Evolutionary conservation across 2,329 filamentous ascomycete genomes (phyloP).

Genomic region (Neonectria hederae): DNA sequence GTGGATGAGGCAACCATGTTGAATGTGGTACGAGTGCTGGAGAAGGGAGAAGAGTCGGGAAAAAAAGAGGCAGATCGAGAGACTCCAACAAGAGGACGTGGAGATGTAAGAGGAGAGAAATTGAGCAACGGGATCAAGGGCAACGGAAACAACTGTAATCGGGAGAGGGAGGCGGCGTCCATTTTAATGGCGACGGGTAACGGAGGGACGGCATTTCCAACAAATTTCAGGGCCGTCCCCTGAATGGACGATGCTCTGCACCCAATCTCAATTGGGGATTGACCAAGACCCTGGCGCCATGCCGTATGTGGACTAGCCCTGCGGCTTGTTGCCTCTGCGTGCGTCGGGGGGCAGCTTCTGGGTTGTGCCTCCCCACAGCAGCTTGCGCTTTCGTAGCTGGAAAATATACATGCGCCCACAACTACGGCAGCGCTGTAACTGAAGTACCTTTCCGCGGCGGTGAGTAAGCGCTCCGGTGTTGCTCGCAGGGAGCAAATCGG

Average conservation of each 20-base stretch:
- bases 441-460: constrained; percentile 29
- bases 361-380: constrained; percentile 24
- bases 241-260: constrained; percentile 39
- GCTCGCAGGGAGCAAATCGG: constrained; percentile 29
- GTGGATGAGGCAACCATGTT: constrained; percentile 57
- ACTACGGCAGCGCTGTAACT: neutral
- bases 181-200: constrained; percentile 39
- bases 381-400: constrained; percentile 11
- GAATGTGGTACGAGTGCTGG: constrained; percentile 40
- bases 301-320: constrained; percentile 25
- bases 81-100: constrained; percentile 5
- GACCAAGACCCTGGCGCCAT: constrained; percentile 35
- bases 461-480: constrained; percentile 31
- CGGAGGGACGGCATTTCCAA: constrained; percentile 36
- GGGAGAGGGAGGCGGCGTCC: constrained; percentile 25
- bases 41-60: constrained; percentile 23
- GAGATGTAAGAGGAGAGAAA: constrained; percentile 4
- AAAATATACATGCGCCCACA: constrained; percentile 6
- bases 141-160: constrained; percentile 21
- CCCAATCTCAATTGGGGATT: constrained; percentile 43
- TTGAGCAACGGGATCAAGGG: constrained; percentile 14
- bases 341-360: constrained; percentile 27
- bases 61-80: constrained; percentile 17
- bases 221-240: constrained; percentile 45
- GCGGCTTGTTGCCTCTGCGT: constrained; percentile 30